Evolutionary conservation across 441 rosid genomes (phyloP).

Genomic region (Syzygium syzygioides): DNA sequence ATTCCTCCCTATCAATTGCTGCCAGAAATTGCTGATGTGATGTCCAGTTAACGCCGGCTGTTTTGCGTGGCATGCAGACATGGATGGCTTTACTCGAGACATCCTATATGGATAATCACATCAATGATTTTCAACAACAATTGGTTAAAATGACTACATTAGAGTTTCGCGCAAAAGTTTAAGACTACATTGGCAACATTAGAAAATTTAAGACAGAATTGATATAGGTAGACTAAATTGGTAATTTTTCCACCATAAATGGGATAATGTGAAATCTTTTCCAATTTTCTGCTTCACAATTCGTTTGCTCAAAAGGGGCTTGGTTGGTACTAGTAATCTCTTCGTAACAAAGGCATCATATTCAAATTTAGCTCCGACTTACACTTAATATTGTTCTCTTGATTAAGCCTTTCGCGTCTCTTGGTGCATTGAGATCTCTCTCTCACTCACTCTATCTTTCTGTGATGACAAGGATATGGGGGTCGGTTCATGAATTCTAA

Average conservation of each 20-base stretch:
- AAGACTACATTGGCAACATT: not conserved
- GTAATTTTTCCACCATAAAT: not conserved
- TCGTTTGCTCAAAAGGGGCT: not conserved
- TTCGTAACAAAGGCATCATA: not conserved
- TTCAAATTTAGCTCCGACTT: not conserved
- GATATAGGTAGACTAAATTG: not conserved
- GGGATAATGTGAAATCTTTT: not conserved
- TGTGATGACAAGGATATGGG: not conserved
- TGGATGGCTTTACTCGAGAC: not conserved
- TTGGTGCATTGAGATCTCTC: not conserved
- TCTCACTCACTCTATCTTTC: not conserved
- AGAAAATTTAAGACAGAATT: not conserved
- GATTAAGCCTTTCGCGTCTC: not conserved
- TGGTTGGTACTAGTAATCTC: not conserved
- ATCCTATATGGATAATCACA: no score
- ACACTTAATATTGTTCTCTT: not conserved
- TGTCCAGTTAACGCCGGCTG: rapidly evolving
- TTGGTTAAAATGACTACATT: no score
- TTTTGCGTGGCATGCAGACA: not conserved
- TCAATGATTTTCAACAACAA: no score
- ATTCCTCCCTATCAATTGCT: rapidly evolving
- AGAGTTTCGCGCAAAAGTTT: not conserved
- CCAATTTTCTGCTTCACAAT: not conserved
- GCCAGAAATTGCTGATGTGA: not conserved
- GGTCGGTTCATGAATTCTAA: not conserved